Conservation (phyloP, 441 rosid genomes). For the Manihot esculenta region DNA sequence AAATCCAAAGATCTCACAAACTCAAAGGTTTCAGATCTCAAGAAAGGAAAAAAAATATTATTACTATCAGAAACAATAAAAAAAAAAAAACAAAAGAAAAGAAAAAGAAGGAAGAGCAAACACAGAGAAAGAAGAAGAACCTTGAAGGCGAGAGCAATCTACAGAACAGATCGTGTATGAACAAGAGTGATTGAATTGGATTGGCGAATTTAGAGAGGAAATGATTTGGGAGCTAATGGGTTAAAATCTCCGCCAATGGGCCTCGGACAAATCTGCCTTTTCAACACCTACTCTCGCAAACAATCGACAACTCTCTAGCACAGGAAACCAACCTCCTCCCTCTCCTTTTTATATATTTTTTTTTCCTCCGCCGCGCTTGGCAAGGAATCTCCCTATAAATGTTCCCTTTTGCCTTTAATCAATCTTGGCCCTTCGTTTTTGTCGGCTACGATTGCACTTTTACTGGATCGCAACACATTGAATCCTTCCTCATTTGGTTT, state of each 20-base stretch:
- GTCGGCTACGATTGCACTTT: neutral
- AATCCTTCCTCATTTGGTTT: neutral
- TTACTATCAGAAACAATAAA: neutral
- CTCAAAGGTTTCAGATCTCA: neutral
- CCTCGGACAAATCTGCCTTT: slow-evolving; percentile 27
- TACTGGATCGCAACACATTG: neutral
- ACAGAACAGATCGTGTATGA: neutral
- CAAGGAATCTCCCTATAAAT: slow-evolving; percentile 21
- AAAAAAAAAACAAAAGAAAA: too few relatives aligned
- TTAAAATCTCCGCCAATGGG: slow-evolving; percentile 32
- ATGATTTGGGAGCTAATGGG: neutral
- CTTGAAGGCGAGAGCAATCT: neutral
- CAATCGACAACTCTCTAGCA: neutral
- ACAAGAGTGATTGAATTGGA: neutral
- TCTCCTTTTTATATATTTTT: too few relatives aligned
- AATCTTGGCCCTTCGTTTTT: slow-evolving; percentile 18
- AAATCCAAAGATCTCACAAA: neutral
- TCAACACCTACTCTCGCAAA: slow-evolving; percentile 16
- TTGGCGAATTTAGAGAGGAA: neutral
- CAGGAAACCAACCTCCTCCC: too few relatives aligned
- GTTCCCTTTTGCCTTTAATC: neutral
- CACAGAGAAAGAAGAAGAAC: neutral
- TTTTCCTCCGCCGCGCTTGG: slow-evolving; percentile 19
- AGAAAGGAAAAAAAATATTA: neutral
- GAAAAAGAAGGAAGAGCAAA: too few relatives aligned